phyloP scores from a whole-genome alignment of 2,329 filamentous ascomycete species.

The Pseudogymnoascus sp. region DNA sequence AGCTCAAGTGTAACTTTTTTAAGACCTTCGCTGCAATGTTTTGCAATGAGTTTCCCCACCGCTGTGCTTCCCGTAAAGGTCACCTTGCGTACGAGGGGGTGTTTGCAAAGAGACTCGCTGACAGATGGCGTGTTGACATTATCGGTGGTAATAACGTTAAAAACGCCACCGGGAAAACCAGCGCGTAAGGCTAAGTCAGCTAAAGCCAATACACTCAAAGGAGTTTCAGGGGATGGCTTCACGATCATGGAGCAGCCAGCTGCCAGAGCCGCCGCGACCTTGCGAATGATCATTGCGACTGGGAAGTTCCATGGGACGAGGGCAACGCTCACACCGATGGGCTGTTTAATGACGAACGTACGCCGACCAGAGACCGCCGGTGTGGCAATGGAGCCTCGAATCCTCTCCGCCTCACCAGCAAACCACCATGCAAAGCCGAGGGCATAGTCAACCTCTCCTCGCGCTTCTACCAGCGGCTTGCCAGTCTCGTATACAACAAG shows the following conservation, averaged over 20 bases:
- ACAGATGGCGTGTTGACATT: conserved; percentile 47
- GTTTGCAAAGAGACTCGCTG: conserved; percentile 46
- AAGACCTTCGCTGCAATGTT: conserved; percentile 48
- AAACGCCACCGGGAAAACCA: conserved; percentile 50
- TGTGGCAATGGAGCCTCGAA: conserved; percentile 52
- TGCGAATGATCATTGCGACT: conserved; percentile 58
- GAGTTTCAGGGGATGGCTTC: conserved; percentile 63
- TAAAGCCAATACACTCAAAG: conserved; percentile 46
- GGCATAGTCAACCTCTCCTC: conserved; percentile 46
- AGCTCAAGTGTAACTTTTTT: conserved; percentile 59
- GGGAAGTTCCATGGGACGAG: conserved; percentile 71
- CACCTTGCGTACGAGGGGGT: conserved; percentile 52
- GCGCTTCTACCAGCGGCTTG: conserved; percentile 42
- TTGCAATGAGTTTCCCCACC: conserved; percentile 54
- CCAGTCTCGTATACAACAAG: conserved; percentile 54
- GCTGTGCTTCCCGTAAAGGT: conserved; percentile 54
- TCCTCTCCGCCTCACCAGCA: conserved; percentile 51
- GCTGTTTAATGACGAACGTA: conserved; percentile 66
- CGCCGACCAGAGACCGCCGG: conserved; percentile 44
- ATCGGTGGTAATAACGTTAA: conserved; percentile 55
- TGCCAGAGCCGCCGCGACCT: conserved; percentile 58
- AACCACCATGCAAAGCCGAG: conserved; percentile 48
- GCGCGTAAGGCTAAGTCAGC: conserved; percentile 45
- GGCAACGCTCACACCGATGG: conserved; percentile 55
- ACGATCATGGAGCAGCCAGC: conserved; percentile 67